A percentile compares a stretch with the other conserved stretches of the same genome.
Conservation (phyloP, 768 basidiomycete species). For the Calocybe cyanea region DNA sequence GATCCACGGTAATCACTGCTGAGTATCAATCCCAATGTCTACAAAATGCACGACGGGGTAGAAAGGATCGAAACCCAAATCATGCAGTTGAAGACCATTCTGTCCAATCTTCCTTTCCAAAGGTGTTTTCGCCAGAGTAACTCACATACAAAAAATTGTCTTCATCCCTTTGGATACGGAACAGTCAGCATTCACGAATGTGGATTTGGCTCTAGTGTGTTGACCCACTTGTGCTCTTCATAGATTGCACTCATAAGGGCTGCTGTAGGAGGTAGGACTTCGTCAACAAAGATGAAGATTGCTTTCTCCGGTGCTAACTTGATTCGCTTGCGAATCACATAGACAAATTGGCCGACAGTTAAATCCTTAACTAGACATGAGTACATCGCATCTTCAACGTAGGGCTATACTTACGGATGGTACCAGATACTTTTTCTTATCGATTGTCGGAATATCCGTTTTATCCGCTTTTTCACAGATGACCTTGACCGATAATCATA, state of each 20-base stretch:
- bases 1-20: slow-evolving; percentile 13
- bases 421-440: slow-evolving; percentile 99
- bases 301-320: slow-evolving; percentile 99
- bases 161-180: slow-evolving; percentile 73
- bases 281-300: slow-evolving; percentile 99
- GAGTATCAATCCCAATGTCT: slow-evolving; percentile 17
- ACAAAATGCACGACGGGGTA: slow-evolving; percentile 16
- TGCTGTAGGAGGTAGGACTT: slow-evolving; percentile 96
- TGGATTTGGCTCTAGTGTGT: slow-evolving; percentile 1
- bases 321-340: slow-evolving; percentile 99
- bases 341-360: slow-evolving; percentile 98
- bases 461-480: slow-evolving; percentile 99
- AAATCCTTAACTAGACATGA: slow-evolving; percentile 60
- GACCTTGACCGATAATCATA: slow-evolving; percentile 57
- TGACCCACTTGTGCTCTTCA: slow-evolving; percentile 96
- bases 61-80: slow-evolving; percentile 12
- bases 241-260: slow-evolving; percentile 99
- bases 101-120: slow-evolving; percentile 57
- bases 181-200: slow-evolving; percentile 24
- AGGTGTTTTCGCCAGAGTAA: slow-evolving; percentile 98
- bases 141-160: slow-evolving; percentile 99
- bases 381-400: not conserved
- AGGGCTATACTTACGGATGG: slow-evolving; percentile 70
- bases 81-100: slow-evolving; percentile 45
- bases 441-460: slow-evolving; percentile 97